phyloP scores from a whole-genome alignment of 2,329 filamentous ascomycete genomes.

The Fusarium staphyleae region DNA sequence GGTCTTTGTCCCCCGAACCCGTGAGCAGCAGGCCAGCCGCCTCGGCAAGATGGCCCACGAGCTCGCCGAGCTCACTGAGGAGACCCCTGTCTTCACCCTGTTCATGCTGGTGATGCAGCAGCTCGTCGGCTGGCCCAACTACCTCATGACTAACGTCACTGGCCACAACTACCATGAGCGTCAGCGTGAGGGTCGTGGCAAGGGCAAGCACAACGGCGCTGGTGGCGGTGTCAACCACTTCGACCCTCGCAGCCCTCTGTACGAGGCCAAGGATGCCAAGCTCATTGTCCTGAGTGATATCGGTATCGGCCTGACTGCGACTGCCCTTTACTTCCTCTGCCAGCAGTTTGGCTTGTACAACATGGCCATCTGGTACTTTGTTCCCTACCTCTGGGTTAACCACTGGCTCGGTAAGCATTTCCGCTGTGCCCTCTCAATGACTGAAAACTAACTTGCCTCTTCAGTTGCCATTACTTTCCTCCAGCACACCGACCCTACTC shows the following conservation, averaged over 20 bases:
- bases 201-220: constrained; percentile 87
- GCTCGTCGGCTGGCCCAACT: constrained; percentile 90
- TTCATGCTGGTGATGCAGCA: constrained; percentile 81
- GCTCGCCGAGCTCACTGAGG: constrained; percentile 87
- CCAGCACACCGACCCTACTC: constrained; percentile 93
- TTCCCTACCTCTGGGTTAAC: constrained; percentile 98
- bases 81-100: constrained; percentile 87
- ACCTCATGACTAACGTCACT: constrained; percentile 90
- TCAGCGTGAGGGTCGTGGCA: constrained; percentile 91
- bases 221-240: constrained; percentile 93
- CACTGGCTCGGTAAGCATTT: constrained; percentile 89
- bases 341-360: constrained; percentile 84
- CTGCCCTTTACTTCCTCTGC: constrained; percentile 71
- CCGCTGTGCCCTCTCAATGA: not conserved
- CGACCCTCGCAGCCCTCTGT: constrained; percentile 84
- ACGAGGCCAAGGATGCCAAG: constrained; percentile 88
- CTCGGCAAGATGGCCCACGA: constrained; percentile 80
- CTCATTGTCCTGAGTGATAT: constrained; percentile 87
- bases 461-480: constrained; percentile 95
- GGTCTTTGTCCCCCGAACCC: constrained; percentile 96
- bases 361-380: constrained; percentile 91
- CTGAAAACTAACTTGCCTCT: constrained; percentile 37
- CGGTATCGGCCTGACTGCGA: constrained; percentile 70
- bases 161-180: constrained; percentile 94
- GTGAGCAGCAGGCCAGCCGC: constrained; percentile 78